Evolutionary conservation across 2,329 filamentous ascomycete species (phyloP), one percentile per base, ranked within the genome.

Genomic region (Pseudogymnoascus sp.): DNA sequence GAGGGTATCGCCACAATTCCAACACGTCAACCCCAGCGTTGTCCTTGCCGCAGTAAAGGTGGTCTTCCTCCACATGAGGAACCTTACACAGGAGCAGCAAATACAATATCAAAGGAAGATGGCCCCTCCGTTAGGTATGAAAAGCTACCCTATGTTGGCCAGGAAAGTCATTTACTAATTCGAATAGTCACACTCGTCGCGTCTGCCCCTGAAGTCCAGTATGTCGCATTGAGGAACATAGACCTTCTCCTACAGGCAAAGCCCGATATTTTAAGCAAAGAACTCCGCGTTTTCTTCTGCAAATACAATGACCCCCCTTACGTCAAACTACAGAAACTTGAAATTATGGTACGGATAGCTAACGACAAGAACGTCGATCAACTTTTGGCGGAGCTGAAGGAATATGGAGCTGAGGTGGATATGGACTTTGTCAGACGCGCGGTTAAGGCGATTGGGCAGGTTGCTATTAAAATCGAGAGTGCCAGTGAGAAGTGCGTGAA

Each of bases 301-400:
- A 99, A 99, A 78, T 99, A 99, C 80, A 97, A 97, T 74, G 95
- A 99, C 70, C 93, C 95, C 1, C 92, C 92, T 21, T 99, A 99
- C 74, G 87, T 99, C 71, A 99, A 99, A 77, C 86, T 99, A 65
- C 90, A 96, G 74, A 99, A 99, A 74, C 84, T 99, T 60, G 95
- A 99, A 74, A 97, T 97, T 67, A 97, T 99, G 95, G 93, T 99
- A 59, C 88, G 95, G 76, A 97, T 99, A 86, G 91, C 93, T 66
- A 97, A 97, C 77, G 93, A 97, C 70, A 89, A 88, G 74, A 99
- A 97, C 73, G 93, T 93, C 65, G 95, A 99, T 73, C 95, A 97
- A 74, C 82, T 99, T 26, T 80, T 99, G 15, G 90, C 93, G 10
- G 95, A 99, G 75, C 76, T 99, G 73, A 97, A 96, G 76, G 95